These are phyloP conservation scores for Macrolepiota dolichaula DNA, from an alignment of 768 basidiomycete species.

Conservation along the genomic window DNA sequence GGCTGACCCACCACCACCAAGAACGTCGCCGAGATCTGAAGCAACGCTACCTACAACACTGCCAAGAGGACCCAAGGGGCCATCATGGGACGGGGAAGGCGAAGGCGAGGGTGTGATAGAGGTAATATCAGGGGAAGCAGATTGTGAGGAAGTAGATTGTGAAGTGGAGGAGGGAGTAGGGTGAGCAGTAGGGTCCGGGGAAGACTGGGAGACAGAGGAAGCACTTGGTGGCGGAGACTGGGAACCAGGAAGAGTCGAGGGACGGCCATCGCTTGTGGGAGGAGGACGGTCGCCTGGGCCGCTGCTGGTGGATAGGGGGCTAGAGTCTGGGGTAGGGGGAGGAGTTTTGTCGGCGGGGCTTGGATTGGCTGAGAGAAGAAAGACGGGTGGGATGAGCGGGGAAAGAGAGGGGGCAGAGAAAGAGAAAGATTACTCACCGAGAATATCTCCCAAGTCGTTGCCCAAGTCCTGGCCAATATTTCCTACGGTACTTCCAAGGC, in stretches of 20 bases:
- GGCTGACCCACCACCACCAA: slow-evolving; percentile 2
- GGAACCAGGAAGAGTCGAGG: no score
- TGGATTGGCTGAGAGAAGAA: background rate
- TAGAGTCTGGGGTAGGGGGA: background rate
- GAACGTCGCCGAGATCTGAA: background rate
- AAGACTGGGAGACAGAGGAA: background rate
- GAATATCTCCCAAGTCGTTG: background rate
- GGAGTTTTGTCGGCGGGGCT: background rate
- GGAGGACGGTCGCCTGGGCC: background rate
- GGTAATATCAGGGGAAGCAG: background rate
- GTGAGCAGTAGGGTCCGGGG: background rate
- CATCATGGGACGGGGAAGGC: background rate
- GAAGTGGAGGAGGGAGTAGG: background rate
- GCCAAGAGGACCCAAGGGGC: background rate
- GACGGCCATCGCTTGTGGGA: background rate
- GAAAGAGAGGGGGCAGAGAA: background rate
- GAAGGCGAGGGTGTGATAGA: background rate
- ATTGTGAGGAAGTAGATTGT: background rate
- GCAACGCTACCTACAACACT: background rate
- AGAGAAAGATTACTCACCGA: background rate
- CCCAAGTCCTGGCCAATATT: no score
- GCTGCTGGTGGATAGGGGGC: background rate
- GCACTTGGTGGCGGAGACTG: background rate
- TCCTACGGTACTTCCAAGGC: background rate
- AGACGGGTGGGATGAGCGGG: background rate